phyloP scores from a whole-genome alignment of 139 green algal genomes.

The Coccomyxa sp. region DNA sequence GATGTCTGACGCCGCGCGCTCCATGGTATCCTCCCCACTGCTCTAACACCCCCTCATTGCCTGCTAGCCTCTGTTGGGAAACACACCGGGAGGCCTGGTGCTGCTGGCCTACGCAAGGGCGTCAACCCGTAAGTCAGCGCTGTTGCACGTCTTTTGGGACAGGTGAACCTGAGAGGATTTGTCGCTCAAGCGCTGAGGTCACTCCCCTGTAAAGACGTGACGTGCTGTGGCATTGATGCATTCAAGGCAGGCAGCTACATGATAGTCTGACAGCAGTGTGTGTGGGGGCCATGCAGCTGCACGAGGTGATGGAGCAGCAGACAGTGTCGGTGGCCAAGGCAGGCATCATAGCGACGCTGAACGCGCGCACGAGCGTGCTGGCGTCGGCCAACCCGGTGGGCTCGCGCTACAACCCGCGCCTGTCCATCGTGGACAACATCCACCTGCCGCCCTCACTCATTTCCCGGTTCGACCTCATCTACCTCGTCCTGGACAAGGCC shows the following conservation, averaged over 20 bases:
- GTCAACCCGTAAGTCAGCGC: too few species aligned
- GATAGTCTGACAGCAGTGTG: too few species aligned
- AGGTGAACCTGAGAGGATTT: too few species aligned
- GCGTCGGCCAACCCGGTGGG: slow-evolving; percentile 74
- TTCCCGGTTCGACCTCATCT: slow-evolving; percentile 92
- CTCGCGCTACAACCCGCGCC: slow-evolving; percentile 80
- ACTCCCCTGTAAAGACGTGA: too few species aligned
- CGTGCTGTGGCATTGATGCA: too few species aligned
- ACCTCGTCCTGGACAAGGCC: slow-evolving; percentile 90
- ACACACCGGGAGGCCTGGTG: too few species aligned
- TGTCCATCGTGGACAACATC: slow-evolving; percentile 96
- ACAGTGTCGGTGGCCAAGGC: slow-evolving; percentile 98
- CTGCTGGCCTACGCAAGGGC: too few species aligned
- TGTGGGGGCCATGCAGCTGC: slow-evolving; percentile 42
- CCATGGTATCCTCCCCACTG: slow-evolving; percentile 52
- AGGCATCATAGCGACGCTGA: slow-evolving; percentile 95
- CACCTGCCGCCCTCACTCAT: slow-evolving; percentile 93
- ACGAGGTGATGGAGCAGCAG: slow-evolving; percentile 99
- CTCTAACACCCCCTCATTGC: neutral
- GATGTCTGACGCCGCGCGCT: slow-evolving; percentile 90
- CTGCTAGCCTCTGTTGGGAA: neutral
- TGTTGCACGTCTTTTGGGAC: too few species aligned
- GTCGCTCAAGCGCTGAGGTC: too few species aligned
- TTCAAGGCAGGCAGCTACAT: too few species aligned
- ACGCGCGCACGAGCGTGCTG: slow-evolving; percentile 86